phyloP scores from a whole-genome alignment of 2,329 filamentous ascomycete genomes.

The Canariomyces notabilis region DNA sequence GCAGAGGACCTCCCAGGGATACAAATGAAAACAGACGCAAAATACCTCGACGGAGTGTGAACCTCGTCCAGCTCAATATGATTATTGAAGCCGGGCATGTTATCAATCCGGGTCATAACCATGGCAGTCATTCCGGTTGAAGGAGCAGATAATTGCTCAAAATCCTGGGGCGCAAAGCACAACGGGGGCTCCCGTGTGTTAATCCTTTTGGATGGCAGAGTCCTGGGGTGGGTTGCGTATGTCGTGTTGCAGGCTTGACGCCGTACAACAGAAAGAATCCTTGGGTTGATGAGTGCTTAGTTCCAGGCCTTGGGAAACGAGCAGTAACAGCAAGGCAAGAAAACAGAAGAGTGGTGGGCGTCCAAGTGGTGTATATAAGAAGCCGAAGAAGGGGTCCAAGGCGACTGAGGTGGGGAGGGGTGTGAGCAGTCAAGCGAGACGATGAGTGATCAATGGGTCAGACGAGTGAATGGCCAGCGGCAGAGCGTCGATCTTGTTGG shows the following conservation, averaged over 20 bases:
- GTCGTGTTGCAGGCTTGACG: conserved; percentile 19
- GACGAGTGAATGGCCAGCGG: too few relatives aligned
- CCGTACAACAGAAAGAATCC: conserved; percentile 20
- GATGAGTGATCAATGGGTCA: conserved; percentile 7
- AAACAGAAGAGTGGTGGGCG: conserved; percentile 1
- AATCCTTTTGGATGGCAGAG: conserved; percentile 18
- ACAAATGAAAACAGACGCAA: conserved; percentile 46
- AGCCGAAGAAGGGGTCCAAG: too few relatives aligned
- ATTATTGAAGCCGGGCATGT: conserved; percentile 53
- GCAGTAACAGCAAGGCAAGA: conserved; percentile 7
- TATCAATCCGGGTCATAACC: conserved; percentile 26
- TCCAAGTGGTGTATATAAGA: conserved; percentile 15
- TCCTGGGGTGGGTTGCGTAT: conserved; percentile 16
- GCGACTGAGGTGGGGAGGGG: conserved; percentile 4
- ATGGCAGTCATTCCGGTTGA: conserved; percentile 25
- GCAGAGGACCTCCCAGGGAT: conserved; percentile 41
- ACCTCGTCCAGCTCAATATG: conserved; percentile 55
- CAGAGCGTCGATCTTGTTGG: too few relatives aligned
- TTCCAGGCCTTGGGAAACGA: conserved; percentile 6
- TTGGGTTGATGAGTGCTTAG: conserved; percentile 14
- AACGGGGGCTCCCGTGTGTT: conserved; percentile 21
- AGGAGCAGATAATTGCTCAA: conserved; percentile 21
- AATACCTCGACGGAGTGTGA: conserved; percentile 58
- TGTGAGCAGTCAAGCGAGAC: conserved; percentile 9
- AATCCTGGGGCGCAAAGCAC: conserved; percentile 13